Evolutionary conservation across 2,329 filamentous ascomycete genomes (phyloP), one percentile per base, ranked within the genome.

Genomic region (Hansfordia pulvinata): DNA sequence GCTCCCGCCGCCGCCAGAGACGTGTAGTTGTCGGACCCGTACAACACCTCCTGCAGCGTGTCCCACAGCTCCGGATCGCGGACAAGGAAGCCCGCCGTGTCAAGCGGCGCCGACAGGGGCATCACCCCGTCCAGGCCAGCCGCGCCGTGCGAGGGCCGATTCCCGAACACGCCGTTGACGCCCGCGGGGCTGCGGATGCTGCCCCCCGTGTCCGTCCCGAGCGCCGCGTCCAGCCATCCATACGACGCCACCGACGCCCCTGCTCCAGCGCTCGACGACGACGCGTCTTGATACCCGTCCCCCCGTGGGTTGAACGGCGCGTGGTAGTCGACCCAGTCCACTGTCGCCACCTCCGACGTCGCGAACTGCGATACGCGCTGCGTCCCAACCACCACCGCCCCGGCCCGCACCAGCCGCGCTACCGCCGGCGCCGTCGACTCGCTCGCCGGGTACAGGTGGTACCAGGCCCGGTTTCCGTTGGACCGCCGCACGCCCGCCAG

Each of bases 391-490:
- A 65, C 34, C 4, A 62, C 40, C 1, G 64, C 69, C 3, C 74
- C 73, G 2, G 60, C 57, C 34, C 74, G 62, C 17, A 77, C 56
- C 3, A 78, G 49, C 8, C 57, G 54, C 34, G 73, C 64, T 0
- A 79, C 56, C 1, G 60, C 50, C 2, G 57, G 40, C 1, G 61
- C 64, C 3, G 63, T 72, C 5, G 38, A 41, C 4, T 54, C 58
- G 0, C 54, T 52, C 3, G 58, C 42, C 4, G 57, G 54, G 33
- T 71, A 67, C 3, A 75, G 47, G 27, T 60, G 43, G 26, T 64
- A 65, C 50, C 60, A 76, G 2, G 70, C 68, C 19, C 66, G 53
- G 31, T 66, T 73, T 3, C 69, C 68, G 27, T 60, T 58, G 10
- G 55, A 54, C 0, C 62, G 71, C 19, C 56, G 56, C 3, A 73